Evolutionary conservation across 805 yeast genomes (phyloP).

Genomic region (Cephaloascus fragrans): DNA sequence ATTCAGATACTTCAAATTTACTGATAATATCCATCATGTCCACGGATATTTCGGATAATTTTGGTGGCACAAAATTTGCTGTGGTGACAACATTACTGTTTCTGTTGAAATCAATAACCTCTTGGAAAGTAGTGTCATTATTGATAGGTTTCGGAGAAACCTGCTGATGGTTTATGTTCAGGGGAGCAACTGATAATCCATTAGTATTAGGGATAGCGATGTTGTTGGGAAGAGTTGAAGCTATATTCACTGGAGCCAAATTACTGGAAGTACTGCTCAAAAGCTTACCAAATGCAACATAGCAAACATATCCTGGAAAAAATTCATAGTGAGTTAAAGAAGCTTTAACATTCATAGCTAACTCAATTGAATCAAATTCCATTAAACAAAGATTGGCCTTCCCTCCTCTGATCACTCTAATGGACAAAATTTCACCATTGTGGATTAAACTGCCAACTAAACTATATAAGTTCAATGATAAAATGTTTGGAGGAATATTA

Average conservation of each 20-base stretch:
- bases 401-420: conserved; percentile 41
- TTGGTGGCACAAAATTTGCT: neutral
- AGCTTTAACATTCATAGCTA: conserved; percentile 73
- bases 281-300: conserved; percentile 79
- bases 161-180: conserved; percentile 6
- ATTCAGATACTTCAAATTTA: conserved; percentile 10
- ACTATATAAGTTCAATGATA: conserved; percentile 27
- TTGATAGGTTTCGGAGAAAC: neutral
- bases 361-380: conserved; percentile 62
- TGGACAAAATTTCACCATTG: conserved; percentile 52
- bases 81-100: neutral
- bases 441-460: conserved; percentile 29
- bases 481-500: conserved; percentile 68
- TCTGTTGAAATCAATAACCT: neutral
- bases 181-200: neutral
- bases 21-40: conserved; percentile 16
- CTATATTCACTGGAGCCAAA: neutral
- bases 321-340: conserved; percentile 76
- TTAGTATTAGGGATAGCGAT: conserved; percentile 6
- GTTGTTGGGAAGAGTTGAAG: conserved; percentile 1
- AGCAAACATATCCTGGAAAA: conserved; percentile 65
- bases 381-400: conserved; percentile 43
- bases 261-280: conserved; percentile 17
- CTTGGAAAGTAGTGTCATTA: neutral
- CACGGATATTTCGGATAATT: conserved; percentile 6